Percentiles rank a stretch among this genome's conserved stretches.
phyloP scores from a whole-genome alignment of 768 basidiomycete species.

The Coprinopsis cinerea region DNA sequence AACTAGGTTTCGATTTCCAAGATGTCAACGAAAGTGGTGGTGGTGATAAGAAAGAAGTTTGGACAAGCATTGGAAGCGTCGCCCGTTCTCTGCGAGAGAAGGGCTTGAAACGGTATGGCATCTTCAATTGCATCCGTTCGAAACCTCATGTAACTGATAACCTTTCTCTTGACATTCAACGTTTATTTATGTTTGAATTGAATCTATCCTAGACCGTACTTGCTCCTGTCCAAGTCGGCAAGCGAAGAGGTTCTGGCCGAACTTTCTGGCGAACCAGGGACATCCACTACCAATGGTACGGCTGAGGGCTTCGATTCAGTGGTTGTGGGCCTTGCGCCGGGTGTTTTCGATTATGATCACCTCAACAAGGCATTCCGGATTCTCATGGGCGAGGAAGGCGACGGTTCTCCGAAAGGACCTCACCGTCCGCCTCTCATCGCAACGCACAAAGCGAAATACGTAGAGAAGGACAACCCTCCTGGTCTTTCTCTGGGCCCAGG shows the following conservation, averaged over 20 bases:
- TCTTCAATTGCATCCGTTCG: conserved; percentile 5
- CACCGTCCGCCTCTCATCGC: not conserved
- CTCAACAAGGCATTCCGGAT: conserved; percentile 67
- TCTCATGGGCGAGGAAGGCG: conserved; percentile 37
- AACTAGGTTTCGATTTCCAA: conserved; percentile 44
- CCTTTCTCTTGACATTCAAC: not conserved
- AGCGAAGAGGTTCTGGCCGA: conserved; percentile 31
- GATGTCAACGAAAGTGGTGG: not conserved
- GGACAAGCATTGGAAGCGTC: conserved; percentile 63
- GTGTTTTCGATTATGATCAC: conserved; percentile 42
- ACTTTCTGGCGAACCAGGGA: conserved; percentile 3
- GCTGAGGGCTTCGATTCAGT: conserved; percentile 49
- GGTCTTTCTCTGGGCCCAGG: conserved; percentile 64
- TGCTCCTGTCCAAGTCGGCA: conserved; percentile 49
- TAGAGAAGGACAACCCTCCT: conserved; percentile 39
- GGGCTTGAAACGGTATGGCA: conserved; percentile 37
- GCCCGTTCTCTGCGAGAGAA: conserved; percentile 35
- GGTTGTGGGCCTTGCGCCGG: conserved; percentile 56
- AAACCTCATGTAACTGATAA: not conserved
- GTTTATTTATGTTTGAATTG: not conserved
- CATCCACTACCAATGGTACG: too few species aligned
- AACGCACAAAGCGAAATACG: conserved; percentile 28
- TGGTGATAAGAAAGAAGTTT: conserved; percentile 35
- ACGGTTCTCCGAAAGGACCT: conserved; percentile 4
- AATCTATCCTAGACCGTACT: conserved; percentile 38